Conservation (phyloP, 805 yeast species). For the Sugiyamaella qingdaonensis region DNA sequence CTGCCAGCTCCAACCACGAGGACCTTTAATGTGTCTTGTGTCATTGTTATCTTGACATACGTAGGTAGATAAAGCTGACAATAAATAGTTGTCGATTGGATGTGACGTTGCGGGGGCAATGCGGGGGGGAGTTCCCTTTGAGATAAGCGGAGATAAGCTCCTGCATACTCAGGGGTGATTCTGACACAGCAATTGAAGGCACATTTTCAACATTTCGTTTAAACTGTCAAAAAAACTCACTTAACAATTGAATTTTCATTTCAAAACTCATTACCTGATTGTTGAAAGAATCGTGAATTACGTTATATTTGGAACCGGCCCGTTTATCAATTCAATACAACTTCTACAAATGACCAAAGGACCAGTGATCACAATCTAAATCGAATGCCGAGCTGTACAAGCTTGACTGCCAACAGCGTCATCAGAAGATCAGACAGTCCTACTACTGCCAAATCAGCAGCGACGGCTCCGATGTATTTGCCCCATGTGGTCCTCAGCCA, state of each 20-base stretch:
- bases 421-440: constrained; percentile 19
- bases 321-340: not conserved
- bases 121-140: not conserved
- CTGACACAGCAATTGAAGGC: no score
- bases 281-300: no score
- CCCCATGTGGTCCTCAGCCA: constrained; percentile 5
- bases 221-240: no score
- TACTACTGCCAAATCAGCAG: constrained; percentile 17
- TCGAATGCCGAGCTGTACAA: constrained; percentile 19
- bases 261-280: no score
- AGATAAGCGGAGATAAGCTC: not conserved
- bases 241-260: no score
- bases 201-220: no score
- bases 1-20: constrained; percentile 22
- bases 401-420: constrained; percentile 16
- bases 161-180: not conserved
- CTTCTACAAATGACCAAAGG: no score
- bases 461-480: constrained; percentile 16
- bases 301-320: not conserved
- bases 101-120: constrained; percentile 1
- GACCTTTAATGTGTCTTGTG: constrained; percentile 8
- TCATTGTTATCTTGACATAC: constrained; percentile 1
- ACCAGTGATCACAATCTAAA: not conserved
- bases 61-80: not conserved
- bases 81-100: not conserved